Evolutionary conservation across 768 basidiomycete species (phyloP), one percentile per base, ranked within the genome.

Genomic region (Krasilnikovozyma curviuscula): DNA sequence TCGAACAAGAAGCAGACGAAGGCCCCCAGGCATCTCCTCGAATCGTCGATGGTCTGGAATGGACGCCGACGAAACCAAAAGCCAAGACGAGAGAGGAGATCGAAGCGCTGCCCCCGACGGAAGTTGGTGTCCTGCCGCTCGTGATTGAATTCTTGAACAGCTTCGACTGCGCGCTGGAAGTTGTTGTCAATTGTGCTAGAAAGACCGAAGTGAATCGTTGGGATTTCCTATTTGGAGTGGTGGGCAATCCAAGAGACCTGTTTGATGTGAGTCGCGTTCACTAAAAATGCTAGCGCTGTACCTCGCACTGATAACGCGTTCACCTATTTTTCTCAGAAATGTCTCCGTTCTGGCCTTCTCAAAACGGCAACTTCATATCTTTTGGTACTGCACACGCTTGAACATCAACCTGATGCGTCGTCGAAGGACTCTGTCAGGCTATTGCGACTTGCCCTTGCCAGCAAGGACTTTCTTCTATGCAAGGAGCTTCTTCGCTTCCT

Each of bases 131-230:
- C 10, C 65, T 95, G 27, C 71, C 78, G 0, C 68, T 70, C 2
- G 78, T 81, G 8, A 71, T 97, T 53, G 82, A 85, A 54, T 95
- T 98, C 59, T 67, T 98, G 54, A 93, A 98, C 59, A 77, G 95
- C 61, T 97, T 97, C 59, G 83, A 89, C 52, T 81, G 75, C 44
- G 74, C 81, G 6, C 66, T 95, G 48, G 86, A 95, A 50, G 88
- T 97, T 7, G 83, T 97, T 12, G 89, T 95, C 9, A 79, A 83
- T 5, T 95, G 91, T 57, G 91, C 93, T 18, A 71, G 93, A 45
- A 98, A 98, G 68, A 95, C 85, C 6, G 93, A 98, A 65, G 73
- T 89, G 60, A 79, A 83, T 4, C 66, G 81, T 43, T 98, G 93
- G 93, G 73, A 74, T 39, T 73, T 79, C 46, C 67, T 98, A 33